These are phyloP conservation scores for Mycena capillaripes DNA, from an alignment of 768 basidiomycete genomes.

Conservation along the genomic window DNA sequence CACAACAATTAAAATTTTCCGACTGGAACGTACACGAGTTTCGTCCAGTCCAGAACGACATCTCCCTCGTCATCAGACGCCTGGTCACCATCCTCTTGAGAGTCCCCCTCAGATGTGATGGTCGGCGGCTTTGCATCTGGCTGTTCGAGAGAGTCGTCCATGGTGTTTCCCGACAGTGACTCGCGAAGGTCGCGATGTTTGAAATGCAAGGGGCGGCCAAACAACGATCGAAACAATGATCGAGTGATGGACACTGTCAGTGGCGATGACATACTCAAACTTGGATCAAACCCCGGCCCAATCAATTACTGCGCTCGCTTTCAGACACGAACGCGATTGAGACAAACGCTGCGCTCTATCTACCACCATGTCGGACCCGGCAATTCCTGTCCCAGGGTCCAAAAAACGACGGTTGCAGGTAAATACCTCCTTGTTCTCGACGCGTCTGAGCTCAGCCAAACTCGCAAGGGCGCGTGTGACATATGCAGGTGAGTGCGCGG, in stretches of 20 bases:
- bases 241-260: not conserved
- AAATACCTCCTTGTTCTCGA: not conserved
- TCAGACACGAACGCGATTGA: too few relatives aligned
- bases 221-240: not conserved
- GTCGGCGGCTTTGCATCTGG: slow-evolving; percentile 50
- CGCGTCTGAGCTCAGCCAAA: not conserved
- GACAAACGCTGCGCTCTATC: not conserved
- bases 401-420: slow-evolving; percentile 36
- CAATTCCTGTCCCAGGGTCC: slow-evolving; percentile 25
- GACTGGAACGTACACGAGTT: slow-evolving; percentile 66
- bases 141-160: slow-evolving; percentile 75
- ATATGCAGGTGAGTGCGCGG: slow-evolving; percentile 22
- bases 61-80: slow-evolving; percentile 83
- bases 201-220: not conserved
- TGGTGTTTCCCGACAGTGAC: slow-evolving; percentile 38
- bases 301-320: too few relatives aligned
- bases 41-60: slow-evolving; percentile 86
- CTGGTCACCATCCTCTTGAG: slow-evolving; percentile 57
- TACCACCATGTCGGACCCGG: slow-evolving; percentile 22
- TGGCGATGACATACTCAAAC: not conserved
- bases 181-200: slow-evolving; percentile 22
- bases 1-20: slow-evolving; percentile 15
- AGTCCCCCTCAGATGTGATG: slow-evolving; percentile 41
- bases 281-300: too few relatives aligned
- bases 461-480: slow-evolving; percentile 31